A percentile compares a stretch with the other conserved stretches of the same genome.
phyloP scores from a whole-genome alignment of 2,329 filamentous ascomycete genomes.

The Colletotrichum brevisporum region DNA sequence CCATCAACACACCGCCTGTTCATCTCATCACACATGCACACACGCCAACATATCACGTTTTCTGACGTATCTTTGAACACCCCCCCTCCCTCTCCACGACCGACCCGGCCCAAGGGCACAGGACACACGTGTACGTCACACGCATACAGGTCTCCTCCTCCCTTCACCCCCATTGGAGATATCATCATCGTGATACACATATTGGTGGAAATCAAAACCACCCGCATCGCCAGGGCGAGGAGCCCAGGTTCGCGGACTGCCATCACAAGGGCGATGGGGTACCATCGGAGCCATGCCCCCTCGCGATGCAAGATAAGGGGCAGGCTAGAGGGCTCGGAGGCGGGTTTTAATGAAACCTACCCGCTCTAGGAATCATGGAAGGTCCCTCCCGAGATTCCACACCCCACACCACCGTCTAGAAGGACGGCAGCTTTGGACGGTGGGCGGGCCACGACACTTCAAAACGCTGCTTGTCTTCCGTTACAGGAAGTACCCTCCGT shows the following conservation, averaged over 20 bases:
- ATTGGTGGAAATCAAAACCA: slow-evolving; percentile 25
- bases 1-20: slow-evolving; percentile 6
- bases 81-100: no score
- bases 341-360: neutral
- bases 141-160: no score
- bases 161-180: neutral
- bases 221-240: neutral
- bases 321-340: slow-evolving; percentile 21
- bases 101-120: neutral
- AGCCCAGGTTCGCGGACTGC: neutral
- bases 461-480: neutral
- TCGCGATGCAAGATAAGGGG: slow-evolving; percentile 33
- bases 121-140: neutral
- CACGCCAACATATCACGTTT: no score
- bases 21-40: neutral
- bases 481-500: neutral
- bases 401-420: slow-evolving; percentile 10
- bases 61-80: no score
- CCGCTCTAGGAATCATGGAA: slow-evolving; percentile 38
- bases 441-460: neutral
- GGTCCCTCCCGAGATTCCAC: slow-evolving; percentile 34
- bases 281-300: slow-evolving; percentile 1
- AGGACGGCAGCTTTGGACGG: neutral
- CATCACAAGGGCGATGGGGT: neutral
- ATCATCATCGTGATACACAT: neutral